phyloP scores from a whole-genome alignment of 2,329 filamentous ascomycete genomes.

The Colletotrichum melonis region DNA sequence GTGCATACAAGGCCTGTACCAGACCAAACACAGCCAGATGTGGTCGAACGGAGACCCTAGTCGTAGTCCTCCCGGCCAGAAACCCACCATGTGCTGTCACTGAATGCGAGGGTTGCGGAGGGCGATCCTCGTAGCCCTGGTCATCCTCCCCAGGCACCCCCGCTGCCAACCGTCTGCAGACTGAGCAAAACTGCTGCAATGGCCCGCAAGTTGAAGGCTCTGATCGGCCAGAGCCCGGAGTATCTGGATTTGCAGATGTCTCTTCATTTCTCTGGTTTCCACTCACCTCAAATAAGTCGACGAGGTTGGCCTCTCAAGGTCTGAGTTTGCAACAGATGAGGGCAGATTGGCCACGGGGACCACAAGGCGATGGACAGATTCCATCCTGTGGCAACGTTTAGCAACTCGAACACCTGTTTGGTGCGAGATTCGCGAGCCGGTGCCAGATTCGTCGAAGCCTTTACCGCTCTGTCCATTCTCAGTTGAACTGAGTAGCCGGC shows the following conservation, averaged over 20 bases:
- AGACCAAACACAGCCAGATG: slow-evolving; percentile 14
- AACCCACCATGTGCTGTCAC: slow-evolving; percentile 21
- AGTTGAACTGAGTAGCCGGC: neutral
- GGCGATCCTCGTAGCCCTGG: slow-evolving; percentile 26
- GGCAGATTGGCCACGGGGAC: neutral
- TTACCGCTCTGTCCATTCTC: neutral
- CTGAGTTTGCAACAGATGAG: neutral
- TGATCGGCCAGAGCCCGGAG: slow-evolving; percentile 9
- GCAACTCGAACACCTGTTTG: neutral
- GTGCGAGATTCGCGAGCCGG: neutral
- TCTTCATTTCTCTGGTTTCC: neutral
- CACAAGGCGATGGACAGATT: neutral
- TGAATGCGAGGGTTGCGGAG: slow-evolving; percentile 19
- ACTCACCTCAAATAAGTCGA: neutral
- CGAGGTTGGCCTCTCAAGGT: neutral
- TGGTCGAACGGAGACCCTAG: slow-evolving; percentile 14
- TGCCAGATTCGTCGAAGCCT: neutral
- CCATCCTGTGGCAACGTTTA: neutral
- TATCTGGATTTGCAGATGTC: neutral
- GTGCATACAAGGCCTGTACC: slow-evolving; percentile 27
- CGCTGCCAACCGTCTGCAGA: slow-evolving; percentile 3
- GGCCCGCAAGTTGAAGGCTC: slow-evolving; percentile 6
- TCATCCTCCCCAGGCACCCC: slow-evolving; percentile 12
- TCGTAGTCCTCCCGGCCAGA: slow-evolving; percentile 10
- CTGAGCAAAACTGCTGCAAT: slow-evolving; percentile 16